Evolutionary conservation across 805 yeast species (phyloP).

Genomic region (Jamesozyma lodderae): DNA sequence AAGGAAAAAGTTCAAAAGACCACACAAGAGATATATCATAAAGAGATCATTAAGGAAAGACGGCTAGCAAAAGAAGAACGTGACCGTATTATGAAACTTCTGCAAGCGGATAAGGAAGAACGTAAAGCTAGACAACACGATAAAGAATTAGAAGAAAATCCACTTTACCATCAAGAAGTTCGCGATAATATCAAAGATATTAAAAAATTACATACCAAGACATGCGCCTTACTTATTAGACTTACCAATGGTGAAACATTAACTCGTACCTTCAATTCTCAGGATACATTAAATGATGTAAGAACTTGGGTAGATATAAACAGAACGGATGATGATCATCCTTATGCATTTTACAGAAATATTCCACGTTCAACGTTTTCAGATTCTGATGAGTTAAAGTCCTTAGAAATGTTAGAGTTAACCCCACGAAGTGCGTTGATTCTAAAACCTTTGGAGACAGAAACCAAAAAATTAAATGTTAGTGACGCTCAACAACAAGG

Average conservation of each 20-base stretch:
- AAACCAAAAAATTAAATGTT: slow-evolving; percentile 19
- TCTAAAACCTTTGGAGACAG: slow-evolving; percentile 47
- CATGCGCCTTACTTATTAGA: slow-evolving; percentile 47
- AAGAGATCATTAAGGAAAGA: slow-evolving; percentile 20
- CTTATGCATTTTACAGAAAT: slow-evolving; percentile 40
- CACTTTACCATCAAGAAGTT: slow-evolving; percentile 9
- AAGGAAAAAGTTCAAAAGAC: slow-evolving; percentile 20
- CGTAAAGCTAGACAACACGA: slow-evolving; percentile 6
- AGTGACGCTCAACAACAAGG: slow-evolving; percentile 24
- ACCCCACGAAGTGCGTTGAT: slow-evolving; percentile 69
- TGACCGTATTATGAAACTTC: slow-evolving; percentile 43
- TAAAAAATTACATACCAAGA: slow-evolving; percentile 16
- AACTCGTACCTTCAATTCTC: slow-evolving; percentile 40
- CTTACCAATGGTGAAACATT: slow-evolving; percentile 58
- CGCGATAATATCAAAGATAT: slow-evolving; percentile 25
- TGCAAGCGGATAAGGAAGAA: slow-evolving; percentile 25
- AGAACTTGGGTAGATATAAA: slow-evolving; percentile 51
- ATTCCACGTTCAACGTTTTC: slow-evolving; percentile 58
- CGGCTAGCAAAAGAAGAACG: slow-evolving; percentile 40
- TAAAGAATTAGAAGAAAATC: neutral
- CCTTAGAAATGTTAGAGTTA: slow-evolving; percentile 47
- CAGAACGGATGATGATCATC: slow-evolving; percentile 39
- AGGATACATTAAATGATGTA: slow-evolving; percentile 45
- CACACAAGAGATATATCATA: slow-evolving; percentile 26
- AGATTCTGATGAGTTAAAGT: slow-evolving; percentile 48